Conservation (phyloP, 73 alveolate genomes). For the Tetrahymena malaccensis region DNA sequence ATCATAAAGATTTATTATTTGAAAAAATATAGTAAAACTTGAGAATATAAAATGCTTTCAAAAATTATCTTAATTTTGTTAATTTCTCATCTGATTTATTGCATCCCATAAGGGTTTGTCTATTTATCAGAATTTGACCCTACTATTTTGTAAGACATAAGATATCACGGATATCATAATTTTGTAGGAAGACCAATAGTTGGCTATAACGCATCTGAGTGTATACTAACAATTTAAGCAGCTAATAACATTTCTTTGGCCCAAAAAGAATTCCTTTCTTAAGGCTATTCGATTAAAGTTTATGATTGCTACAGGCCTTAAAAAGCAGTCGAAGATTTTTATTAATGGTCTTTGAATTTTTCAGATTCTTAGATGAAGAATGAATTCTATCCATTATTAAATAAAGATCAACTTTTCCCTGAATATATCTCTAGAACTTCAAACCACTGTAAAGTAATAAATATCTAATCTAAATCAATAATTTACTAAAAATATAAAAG, state of each 20-base stretch:
- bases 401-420: neutral
- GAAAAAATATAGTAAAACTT: neutral
- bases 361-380: conserved; percentile 11
- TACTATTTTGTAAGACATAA: neutral
- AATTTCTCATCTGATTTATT: neutral
- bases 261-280: neutral
- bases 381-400: conserved; percentile 32
- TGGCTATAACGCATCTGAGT: conserved; percentile 12
- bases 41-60: neutral
- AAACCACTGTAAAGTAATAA: conserved; percentile 32
- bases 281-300: conserved; percentile 27
- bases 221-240: conserved; percentile 24
- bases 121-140: neutral
- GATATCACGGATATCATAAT: conserved; percentile 20
- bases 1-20: neutral
- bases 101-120: conserved; percentile 21
- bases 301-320: conserved; percentile 46
- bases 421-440: conserved; percentile 36
- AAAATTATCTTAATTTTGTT: neutral
- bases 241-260: neutral
- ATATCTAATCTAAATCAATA: neutral
- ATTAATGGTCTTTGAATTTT: conserved; percentile 31
- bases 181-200: conserved; percentile 31
- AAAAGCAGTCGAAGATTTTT: conserved; percentile 42
- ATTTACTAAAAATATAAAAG: neutral